Conservation (phyloP, 2,329 filamentous ascomycete genomes). For the Microdochium nivale region DNA sequence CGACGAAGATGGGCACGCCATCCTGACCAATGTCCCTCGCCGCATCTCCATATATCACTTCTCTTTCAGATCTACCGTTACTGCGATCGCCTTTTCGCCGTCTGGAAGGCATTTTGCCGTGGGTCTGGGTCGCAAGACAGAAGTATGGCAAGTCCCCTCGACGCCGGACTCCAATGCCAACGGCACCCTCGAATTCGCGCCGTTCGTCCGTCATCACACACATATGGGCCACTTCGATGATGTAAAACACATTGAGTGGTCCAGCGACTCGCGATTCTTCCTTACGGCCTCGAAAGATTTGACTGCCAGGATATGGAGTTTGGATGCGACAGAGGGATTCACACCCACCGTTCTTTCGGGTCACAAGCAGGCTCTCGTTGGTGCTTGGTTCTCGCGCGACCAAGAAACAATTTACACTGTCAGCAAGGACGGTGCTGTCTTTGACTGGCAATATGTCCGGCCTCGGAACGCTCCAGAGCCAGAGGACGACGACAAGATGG, state of each 20-base stretch:
- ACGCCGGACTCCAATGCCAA: conserved; percentile 72
- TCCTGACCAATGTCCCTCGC: conserved; percentile 82
- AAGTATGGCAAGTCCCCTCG: conserved; percentile 93
- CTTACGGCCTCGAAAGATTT: conserved; percentile 86
- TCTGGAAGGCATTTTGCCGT: conserved; percentile 88
- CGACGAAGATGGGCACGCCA: conserved; percentile 89
- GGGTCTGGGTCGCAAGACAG: conserved; percentile 75
- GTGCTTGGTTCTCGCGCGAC: conserved; percentile 93
- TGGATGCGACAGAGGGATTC: conserved; percentile 80
- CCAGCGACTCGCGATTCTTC: conserved; percentile 91
- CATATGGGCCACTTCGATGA: conserved; percentile 85
- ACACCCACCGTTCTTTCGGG: conserved; percentile 82
- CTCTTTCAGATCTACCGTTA: conserved; percentile 79
- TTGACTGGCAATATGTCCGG: conserved; percentile 78
- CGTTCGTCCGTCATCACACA: conserved; percentile 80
- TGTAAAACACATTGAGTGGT: conserved; percentile 87
- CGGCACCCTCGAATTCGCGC: conserved; percentile 87
- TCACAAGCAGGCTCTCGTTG: conserved; percentile 81
- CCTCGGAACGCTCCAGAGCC: conserved; percentile 44
- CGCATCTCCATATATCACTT: conserved; percentile 89
- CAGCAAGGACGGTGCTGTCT: conserved; percentile 94
- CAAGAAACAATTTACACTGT: conserved; percentile 95
- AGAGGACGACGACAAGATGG: conserved; percentile 50
- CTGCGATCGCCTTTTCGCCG: conserved; percentile 81
- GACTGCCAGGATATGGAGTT: conserved; percentile 90